phyloP scores from a whole-genome alignment of 768 basidiomycete species.

The Pisolithus sp. region DNA sequence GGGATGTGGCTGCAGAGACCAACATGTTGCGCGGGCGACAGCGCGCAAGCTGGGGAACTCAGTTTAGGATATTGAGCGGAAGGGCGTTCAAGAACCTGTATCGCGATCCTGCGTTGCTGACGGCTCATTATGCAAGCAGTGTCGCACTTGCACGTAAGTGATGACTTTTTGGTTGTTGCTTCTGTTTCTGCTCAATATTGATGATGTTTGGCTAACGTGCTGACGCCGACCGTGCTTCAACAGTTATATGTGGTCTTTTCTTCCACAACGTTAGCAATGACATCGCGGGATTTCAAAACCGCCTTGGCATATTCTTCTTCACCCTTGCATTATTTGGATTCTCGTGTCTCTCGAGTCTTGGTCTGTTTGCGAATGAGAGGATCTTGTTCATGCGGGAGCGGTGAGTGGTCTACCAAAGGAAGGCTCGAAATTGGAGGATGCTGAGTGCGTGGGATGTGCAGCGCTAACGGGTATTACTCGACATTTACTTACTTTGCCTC shows the following conservation, averaged over 20 bases:
- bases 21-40: slow-evolving; percentile 62
- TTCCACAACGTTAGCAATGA: slow-evolving; percentile 88
- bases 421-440: not conserved
- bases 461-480: slow-evolving; percentile 96
- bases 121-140: slow-evolving; percentile 84
- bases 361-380: slow-evolving; percentile 90
- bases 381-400: slow-evolving; percentile 98
- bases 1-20: slow-evolving; percentile 67
- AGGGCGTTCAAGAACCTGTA: slow-evolving; percentile 98
- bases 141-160: slow-evolving; percentile 76
- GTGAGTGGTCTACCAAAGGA: slow-evolving; percentile 33
- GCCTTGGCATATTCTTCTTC: slow-evolving; percentile 95
- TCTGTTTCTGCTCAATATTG: not conserved
- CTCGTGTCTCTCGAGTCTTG: slow-evolving; percentile 90
- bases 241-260: slow-evolving; percentile 90
- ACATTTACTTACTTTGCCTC: slow-evolving; percentile 95
- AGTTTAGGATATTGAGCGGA: slow-evolving; percentile 92
- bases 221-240: not conserved
- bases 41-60: slow-evolving; percentile 81
- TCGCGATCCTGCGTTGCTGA: slow-evolving; percentile 85
- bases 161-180: slow-evolving; percentile 1
- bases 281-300: slow-evolving; percentile 95
- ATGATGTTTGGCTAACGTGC: not conserved
- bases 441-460: slow-evolving; percentile 23
- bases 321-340: slow-evolving; percentile 95